phyloP scores from a whole-genome alignment of 768 basidiomycete genomes.

The Gloeostereum incarnatum region DNA sequence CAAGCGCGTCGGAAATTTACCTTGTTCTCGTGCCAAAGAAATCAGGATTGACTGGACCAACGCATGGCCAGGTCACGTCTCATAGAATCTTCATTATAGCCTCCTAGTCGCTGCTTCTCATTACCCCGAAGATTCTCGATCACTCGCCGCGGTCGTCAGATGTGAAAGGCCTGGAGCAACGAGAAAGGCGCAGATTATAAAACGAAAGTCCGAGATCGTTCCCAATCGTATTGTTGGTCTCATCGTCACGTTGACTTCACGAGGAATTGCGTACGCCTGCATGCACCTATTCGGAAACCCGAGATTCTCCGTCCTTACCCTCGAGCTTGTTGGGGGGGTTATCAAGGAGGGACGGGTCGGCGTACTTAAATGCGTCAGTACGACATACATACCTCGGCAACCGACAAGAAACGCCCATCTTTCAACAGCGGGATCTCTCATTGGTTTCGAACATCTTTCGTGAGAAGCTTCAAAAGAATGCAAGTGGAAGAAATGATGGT shows the following conservation, averaged over 20 bases:
- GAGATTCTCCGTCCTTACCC: slow-evolving; percentile 28
- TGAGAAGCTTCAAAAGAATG: slow-evolving; percentile 44
- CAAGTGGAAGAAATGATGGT: background rate
- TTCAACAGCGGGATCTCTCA: slow-evolving; percentile 81
- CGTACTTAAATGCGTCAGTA: background rate
- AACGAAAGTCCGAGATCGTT: too few relatives aligned
- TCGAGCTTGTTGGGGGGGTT: slow-evolving; percentile 17
- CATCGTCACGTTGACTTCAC: slow-evolving; percentile 11
- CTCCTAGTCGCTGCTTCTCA: slow-evolving; percentile 72
- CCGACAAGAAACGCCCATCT: slow-evolving; percentile 32
- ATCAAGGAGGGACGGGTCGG: slow-evolving; percentile 60
- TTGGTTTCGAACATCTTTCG: slow-evolving; percentile 82
- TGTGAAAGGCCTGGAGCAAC: too few relatives aligned
- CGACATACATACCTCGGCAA: background rate
- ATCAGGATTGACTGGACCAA: too few relatives aligned
- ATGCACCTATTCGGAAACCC: slow-evolving; percentile 83
- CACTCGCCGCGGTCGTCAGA: slow-evolving; percentile 58
- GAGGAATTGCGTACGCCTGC: slow-evolving; percentile 53
- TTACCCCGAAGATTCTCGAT: slow-evolving; percentile 55
- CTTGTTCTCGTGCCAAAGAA: too few relatives aligned
- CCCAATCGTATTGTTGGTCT: slow-evolving; percentile 46
- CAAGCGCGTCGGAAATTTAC: too few relatives aligned
- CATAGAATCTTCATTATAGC: slow-evolving; percentile 42
- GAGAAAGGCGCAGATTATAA: too few relatives aligned
- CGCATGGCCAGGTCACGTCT: too few relatives aligned